These are phyloP conservation scores for Cordyceps fumosorosea DNA, from an alignment of 2,329 filamentous ascomycete genomes.

Conservation along the genomic window DNA sequence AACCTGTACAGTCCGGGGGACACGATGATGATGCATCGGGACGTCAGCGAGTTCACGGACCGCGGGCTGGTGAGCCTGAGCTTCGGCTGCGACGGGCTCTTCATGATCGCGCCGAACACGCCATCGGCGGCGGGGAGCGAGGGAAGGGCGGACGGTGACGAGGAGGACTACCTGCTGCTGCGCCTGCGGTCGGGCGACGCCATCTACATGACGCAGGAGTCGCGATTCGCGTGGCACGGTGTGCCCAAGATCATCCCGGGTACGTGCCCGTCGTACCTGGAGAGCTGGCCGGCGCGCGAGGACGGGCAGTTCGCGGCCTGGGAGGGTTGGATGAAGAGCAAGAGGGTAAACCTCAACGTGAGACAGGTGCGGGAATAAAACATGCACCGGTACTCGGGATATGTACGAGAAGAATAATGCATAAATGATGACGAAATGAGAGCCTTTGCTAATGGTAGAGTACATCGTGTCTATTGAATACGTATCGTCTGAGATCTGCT, in stretches of 20 bases:
- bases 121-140: slow-evolving; percentile 16
- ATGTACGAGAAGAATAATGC: not conserved
- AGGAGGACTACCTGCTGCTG: slow-evolving; percentile 46
- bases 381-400: not conserved
- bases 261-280: slow-evolving; percentile 71
- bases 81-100: slow-evolving; percentile 83
- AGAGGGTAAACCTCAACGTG: slow-evolving; percentile 88
- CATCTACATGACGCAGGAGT: slow-evolving; percentile 77
- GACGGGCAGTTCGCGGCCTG: slow-evolving; percentile 56
- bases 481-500: not conserved
- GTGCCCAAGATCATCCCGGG: slow-evolving; percentile 77
- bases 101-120: slow-evolving; percentile 67
- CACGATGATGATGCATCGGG: slow-evolving; percentile 85
- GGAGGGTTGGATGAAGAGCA: slow-evolving; percentile 81
- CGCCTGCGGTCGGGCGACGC: slow-evolving; percentile 78
- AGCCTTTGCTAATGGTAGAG: not conserved
- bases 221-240: slow-evolving; percentile 90
- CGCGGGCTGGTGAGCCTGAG: slow-evolving; percentile 78
- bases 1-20: slow-evolving; percentile 90
- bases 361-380: slow-evolving; percentile 67
- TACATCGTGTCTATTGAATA: slow-evolving; percentile 9
- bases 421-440: not conserved
- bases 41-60: slow-evolving; percentile 81
- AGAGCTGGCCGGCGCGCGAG: slow-evolving; percentile 61
- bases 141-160: not conserved